Base-by-base conservation (phyloP, 192 early-diverging fungal species). In the Umbelopsis isabellina region DNA sequence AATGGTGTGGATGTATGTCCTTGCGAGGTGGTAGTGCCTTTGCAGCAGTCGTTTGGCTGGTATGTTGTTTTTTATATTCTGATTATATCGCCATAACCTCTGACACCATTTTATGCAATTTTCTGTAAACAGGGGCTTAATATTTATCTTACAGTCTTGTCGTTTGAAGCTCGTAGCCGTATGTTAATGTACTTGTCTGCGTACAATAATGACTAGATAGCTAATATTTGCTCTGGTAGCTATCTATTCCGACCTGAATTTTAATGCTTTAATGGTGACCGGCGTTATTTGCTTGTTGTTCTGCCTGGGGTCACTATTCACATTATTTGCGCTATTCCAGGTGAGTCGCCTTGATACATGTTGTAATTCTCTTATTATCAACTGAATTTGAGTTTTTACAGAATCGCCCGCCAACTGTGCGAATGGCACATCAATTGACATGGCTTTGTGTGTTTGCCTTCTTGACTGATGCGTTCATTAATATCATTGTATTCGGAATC, bases 1-100 rank as follows among this genome's bases (percentile, higher is more conserved):
- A 79, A 30, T 79, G 49, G 33, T 79, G 72, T 64, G 53, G 44
- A 2, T 79, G 77, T 47, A 79, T 79, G 68, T 70, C 72, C 12
- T 66, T 79, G 33, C 27, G 77, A 44, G 77, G 65, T 55, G 77
- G 77, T 27, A 66, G 67, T 44, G 25, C 66, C 4, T 23, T 79
- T 20, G 66, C 72, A n/a, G 67, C 69, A 33, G 8, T 47, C 7
- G 49, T 79, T 25, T 79, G 77, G 77, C 64, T 74, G 41, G 77
- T 79, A 74, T 48, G 72, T 49, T 46, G 15, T 22, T n/a, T 4
- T n/a, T 27, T 48, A 25, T 49, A 21, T 50, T 11, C 51, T 47
- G 10, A 51, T 25, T 20, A 44, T 45, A 20, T 27, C 41, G 35
- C 50, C 22, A 21, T 44, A 41, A 22, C 37, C 0, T 35, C 50